Conservation (phyloP, 306 rosid genomes). For the Castanea mollissima region DNA sequence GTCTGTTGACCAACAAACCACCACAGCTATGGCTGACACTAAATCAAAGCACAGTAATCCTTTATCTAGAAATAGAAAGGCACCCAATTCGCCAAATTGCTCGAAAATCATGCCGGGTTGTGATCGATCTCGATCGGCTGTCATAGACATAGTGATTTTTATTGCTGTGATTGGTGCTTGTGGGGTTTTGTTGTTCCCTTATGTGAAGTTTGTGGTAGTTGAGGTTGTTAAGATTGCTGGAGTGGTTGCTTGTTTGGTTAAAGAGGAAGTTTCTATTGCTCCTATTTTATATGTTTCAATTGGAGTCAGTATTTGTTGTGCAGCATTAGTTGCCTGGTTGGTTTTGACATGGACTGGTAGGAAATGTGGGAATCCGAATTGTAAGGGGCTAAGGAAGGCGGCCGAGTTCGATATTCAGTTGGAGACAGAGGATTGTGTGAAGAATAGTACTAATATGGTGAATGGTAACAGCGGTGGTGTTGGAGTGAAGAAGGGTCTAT, state of each 20-base stretch:
- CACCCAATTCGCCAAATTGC: conserved; percentile 40
- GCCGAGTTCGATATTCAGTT: conserved; percentile 93
- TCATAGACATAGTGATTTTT: conserved; percentile 64
- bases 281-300: conserved; percentile 71
- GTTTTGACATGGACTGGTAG: conserved; percentile 56
- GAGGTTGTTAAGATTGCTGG: conserved; percentile 34
- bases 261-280: conserved; percentile 65
- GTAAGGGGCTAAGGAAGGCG: conserved; percentile 74
- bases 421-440: conserved; percentile 95
- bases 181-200: conserved; percentile 70
- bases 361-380: conserved; percentile 78
- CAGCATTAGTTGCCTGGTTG: conserved; percentile 75
- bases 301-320: conserved; percentile 52
- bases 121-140: conserved; percentile 75
- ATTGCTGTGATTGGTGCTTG: conserved; percentile 66
- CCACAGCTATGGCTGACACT: conserved; percentile 56
- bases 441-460: conserved; percentile 48
- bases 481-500: conserved; percentile 67
- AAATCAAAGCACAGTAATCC: conserved; percentile 47
- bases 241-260: conserved; percentile 38
- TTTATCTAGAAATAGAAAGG: conserved; percentile 41
- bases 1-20: conserved; percentile 59
- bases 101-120: conserved; percentile 52
- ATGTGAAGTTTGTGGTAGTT: conserved; percentile 36
- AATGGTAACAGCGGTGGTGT: conserved; percentile 30